Percentiles rank a stretch among this genome's conserved stretches.
These are phyloP conservation scores for Blastobotrys raffinosifermentans DNA, from an alignment of 1,139 yeast genomes.

Conservation along the genomic window DNA sequence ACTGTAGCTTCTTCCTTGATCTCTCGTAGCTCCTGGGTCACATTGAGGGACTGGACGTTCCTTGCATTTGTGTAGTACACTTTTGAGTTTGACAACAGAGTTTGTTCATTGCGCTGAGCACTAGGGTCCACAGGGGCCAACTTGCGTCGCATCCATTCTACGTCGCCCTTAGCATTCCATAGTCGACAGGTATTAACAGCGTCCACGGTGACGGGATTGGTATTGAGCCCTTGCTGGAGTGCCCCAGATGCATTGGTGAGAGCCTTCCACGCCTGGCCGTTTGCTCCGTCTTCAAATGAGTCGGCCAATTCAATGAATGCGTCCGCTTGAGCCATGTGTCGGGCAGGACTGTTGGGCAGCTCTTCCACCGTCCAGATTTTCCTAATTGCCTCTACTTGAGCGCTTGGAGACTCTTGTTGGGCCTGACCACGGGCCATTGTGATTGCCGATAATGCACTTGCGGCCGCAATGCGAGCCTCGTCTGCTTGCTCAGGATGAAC, in stretches of 20 bases:
- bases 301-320: constrained; percentile 21
- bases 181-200: constrained; percentile 11
- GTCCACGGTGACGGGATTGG: constrained; percentile 5
- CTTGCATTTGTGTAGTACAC: constrained; percentile 22
- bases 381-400: neutral
- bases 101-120: constrained; percentile 19
- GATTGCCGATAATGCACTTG: constrained; percentile 3
- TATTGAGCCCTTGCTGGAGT: constrained; percentile 6
- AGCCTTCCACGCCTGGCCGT: constrained; percentile 11
- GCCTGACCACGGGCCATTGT: neutral
- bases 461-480: constrained; percentile 19
- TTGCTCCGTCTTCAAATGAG: neutral
- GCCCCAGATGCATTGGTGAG: constrained; percentile 12
- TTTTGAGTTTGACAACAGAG: constrained; percentile 20
- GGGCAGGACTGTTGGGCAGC: constrained; percentile 18
- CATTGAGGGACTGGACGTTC: constrained; percentile 8
- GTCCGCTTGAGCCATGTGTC: constrained; percentile 24
- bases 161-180: constrained; percentile 24
- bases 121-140: constrained; percentile 14
- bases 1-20: constrained; percentile 5
- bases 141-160: constrained; percentile 22
- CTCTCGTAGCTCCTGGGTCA: constrained; percentile 6
- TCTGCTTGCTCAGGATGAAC: constrained; percentile 2
- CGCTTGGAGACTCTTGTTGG: too few species aligned
- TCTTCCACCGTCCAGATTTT: constrained; percentile 12